A percentile compares a stretch with the other conserved stretches of the same genome.
Evolutionary conservation across 305 asterid genomes (phyloP).

Genomic region (Fraxinus albicans): DNA sequence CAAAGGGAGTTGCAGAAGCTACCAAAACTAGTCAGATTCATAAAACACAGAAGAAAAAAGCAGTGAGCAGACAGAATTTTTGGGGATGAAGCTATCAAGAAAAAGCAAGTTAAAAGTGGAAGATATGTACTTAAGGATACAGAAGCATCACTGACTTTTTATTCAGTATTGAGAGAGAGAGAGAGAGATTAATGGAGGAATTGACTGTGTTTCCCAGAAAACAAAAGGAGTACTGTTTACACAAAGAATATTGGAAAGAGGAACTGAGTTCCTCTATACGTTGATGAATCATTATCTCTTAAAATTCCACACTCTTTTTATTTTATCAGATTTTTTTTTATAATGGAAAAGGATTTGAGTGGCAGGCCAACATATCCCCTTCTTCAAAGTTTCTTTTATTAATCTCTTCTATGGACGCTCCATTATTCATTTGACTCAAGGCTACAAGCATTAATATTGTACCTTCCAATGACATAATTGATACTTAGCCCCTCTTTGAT

Average conservation of each 20-base stretch:
- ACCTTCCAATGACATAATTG: neutral
- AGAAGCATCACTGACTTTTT: conserved; percentile 7
- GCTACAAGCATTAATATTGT: neutral
- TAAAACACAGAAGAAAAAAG: conserved; percentile 1
- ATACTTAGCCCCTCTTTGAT: too few species aligned
- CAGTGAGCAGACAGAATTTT: neutral
- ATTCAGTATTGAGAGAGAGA: neutral
- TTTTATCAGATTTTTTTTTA: neutral
- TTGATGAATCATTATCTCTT: neutral
- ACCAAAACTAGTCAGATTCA: neutral
- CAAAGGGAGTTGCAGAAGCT: conserved; percentile 31
- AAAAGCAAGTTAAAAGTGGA: conserved; percentile 22
- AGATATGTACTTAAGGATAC: conserved; percentile 17
- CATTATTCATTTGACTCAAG: neutral
- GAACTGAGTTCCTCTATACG: neutral
- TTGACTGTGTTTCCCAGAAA: conserved; percentile 41
- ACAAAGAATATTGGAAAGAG: conserved; percentile 22
- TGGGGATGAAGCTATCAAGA: conserved; percentile 23
- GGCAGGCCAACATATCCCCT: conserved; percentile 21
- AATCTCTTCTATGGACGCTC: neutral
- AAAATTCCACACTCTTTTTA: neutral
- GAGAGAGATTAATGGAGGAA: conserved; percentile 21
- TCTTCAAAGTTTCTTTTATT: neutral
- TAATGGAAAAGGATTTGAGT: conserved; percentile 13
- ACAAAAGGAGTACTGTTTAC: conserved; percentile 27